Evolutionary conservation across 306 rosid species (phyloP).

Genomic region (Glycine latifolia): DNA sequence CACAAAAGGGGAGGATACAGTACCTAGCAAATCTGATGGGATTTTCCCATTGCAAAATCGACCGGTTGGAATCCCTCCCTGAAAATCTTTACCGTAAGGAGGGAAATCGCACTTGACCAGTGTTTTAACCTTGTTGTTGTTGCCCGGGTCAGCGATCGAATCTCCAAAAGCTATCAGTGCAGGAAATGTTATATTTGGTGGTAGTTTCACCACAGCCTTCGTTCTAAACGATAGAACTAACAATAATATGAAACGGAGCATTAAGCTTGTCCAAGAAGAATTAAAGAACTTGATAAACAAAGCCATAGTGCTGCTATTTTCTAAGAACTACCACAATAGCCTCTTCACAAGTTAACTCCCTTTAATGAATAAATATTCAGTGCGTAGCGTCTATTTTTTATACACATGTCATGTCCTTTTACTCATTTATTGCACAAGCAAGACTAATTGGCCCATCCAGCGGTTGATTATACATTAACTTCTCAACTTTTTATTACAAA

Average conservation of each 20-base stretch:
- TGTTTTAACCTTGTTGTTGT: conserved; percentile 56
- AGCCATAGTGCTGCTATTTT: conserved; percentile 22
- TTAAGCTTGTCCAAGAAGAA: conserved; percentile 3
- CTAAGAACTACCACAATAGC: neutral
- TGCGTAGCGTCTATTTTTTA: neutral
- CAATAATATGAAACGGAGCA: conserved; percentile 40
- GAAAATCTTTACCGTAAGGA: conserved; percentile 56
- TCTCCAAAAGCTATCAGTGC: conserved; percentile 79
- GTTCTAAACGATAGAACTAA: conserved; percentile 38
- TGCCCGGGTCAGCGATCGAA: conserved; percentile 83
- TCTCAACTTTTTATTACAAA: neutral
- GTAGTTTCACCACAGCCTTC: conserved; percentile 42
- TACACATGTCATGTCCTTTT: conserved; percentile 15
- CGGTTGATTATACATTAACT: conserved; percentile 1
- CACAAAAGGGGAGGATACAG: too few species aligned
- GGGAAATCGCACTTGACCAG: conserved; percentile 50
- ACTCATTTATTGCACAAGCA: conserved; percentile 37
- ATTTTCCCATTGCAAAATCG: conserved; percentile 57
- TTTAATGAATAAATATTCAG: neutral
- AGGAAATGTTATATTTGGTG: conserved; percentile 58
- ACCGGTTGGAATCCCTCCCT: conserved; percentile 57
- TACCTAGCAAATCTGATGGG: conserved; percentile 53
- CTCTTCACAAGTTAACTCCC: too few species aligned
- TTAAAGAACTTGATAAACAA: neutral
- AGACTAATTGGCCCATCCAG: neutral